phyloP scores from a whole-genome alignment of 768 basidiomycete species.

The Lyophyllum decastes region DNA sequence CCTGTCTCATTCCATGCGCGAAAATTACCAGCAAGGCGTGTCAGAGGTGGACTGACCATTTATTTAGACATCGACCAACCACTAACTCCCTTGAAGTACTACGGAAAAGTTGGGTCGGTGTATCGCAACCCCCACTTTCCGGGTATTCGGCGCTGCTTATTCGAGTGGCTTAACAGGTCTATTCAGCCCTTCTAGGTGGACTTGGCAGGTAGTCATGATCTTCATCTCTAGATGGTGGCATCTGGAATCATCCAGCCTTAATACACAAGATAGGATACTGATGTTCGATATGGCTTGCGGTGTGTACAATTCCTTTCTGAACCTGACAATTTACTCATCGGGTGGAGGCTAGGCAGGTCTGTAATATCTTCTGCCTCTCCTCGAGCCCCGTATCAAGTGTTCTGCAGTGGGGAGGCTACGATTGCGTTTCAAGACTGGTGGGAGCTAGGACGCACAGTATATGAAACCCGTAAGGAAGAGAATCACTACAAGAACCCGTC shows the following conservation, averaged over 20 bases:
- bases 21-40: slow-evolving; percentile 52
- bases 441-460: slow-evolving; percentile 33
- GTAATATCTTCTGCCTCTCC: not conserved
- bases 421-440: slow-evolving; percentile 64
- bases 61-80: not conserved
- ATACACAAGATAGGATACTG: slow-evolving; percentile 25
- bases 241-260: slow-evolving; percentile 27
- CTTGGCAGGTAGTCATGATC: not conserved
- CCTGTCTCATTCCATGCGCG: slow-evolving; percentile 37
- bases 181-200: not conserved
- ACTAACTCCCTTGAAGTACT: slow-evolving; percentile 42
- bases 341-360: slow-evolving; percentile 29
- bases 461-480: slow-evolving; percentile 3
- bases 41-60: slow-evolving; percentile 48
- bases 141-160: slow-evolving; percentile 57
- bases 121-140: slow-evolving; percentile 78
- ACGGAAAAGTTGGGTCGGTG: slow-evolving; percentile 61
- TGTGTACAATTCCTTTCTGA: slow-evolving; percentile 31
- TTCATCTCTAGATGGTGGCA: slow-evolving; percentile 36
- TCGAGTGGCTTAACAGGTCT: slow-evolving; percentile 53
- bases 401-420: slow-evolving; percentile 63
- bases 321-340: not conserved
- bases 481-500: slow-evolving; percentile 9
- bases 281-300: slow-evolving; percentile 64
- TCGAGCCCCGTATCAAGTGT: not conserved